phyloP scores from a whole-genome alignment of 2,329 filamentous ascomycete species.

The Monosporascus sp. region DNA sequence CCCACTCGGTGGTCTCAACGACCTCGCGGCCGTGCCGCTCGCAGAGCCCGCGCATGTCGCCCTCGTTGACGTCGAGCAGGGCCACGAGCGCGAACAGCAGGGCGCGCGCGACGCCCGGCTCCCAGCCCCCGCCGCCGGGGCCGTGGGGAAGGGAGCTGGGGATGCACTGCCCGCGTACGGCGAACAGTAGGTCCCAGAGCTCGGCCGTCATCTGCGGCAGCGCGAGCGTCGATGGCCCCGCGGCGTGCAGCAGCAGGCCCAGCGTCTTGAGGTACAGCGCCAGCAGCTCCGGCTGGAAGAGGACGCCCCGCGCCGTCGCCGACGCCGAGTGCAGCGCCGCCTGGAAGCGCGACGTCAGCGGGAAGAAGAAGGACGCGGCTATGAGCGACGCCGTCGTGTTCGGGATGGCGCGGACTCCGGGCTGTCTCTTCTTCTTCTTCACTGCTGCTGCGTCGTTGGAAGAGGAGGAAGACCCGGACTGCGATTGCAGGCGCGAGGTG shows the following conservation, averaged over 20 bases:
- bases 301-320: slow-evolving; percentile 47
- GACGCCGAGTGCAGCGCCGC: slow-evolving; percentile 45
- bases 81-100: slow-evolving; percentile 76
- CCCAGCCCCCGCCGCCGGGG: slow-evolving; percentile 21
- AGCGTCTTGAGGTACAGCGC: slow-evolving; percentile 81
- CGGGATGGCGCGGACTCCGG: slow-evolving; percentile 52
- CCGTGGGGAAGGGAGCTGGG: slow-evolving; percentile 22
- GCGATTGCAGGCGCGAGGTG: slow-evolving; percentile 67
- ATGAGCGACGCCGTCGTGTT: slow-evolving; percentile 78
- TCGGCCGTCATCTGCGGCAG: slow-evolving; percentile 79
- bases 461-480: slow-evolving; percentile 22
- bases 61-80: slow-evolving; percentile 74
- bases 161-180: slow-evolving; percentile 53
- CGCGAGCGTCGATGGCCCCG: slow-evolving; percentile 71
- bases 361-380: slow-evolving; percentile 75
- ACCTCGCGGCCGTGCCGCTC: slow-evolving; percentile 70
- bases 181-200: slow-evolving; percentile 75
- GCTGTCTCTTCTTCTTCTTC: slow-evolving; percentile 25
- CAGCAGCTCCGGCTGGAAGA: slow-evolving; percentile 71
- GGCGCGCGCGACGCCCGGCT: slow-evolving; percentile 64
- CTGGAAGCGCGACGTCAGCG: slow-evolving; percentile 76
- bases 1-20: slow-evolving; percentile 86
- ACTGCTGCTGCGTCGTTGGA: slow-evolving; percentile 28
- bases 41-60: slow-evolving; percentile 66
- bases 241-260: slow-evolving; percentile 73